phyloP scores from a whole-genome alignment of 140 eudicot species.

The Bidens hawaiensis region DNA sequence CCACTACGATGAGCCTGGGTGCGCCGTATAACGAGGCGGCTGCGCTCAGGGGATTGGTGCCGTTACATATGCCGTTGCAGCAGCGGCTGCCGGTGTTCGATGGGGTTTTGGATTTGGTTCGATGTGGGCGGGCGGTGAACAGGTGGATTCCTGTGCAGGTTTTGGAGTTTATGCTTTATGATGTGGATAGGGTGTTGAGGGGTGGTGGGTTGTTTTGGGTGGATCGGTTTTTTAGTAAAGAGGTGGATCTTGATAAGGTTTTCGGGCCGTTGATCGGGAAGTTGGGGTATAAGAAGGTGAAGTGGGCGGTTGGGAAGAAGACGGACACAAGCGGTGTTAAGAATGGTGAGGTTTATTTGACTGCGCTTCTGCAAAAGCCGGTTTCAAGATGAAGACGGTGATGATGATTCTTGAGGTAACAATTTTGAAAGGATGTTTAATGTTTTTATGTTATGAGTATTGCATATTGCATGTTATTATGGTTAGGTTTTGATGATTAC shows the following conservation, averaged over 20 bases:
- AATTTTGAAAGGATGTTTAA: background rate
- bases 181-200: slow-evolving; percentile 89
- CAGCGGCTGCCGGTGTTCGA: slow-evolving; percentile 89
- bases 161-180: slow-evolving; percentile 80
- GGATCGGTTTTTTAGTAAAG: slow-evolving; percentile 82
- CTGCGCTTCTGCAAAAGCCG: slow-evolving; percentile 95
- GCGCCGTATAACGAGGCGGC: slow-evolving; percentile 79
- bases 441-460: background rate
- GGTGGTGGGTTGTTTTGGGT: slow-evolving; percentile 86
- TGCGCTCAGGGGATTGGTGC: slow-evolving; percentile 74
- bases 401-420: slow-evolving; percentile 27
- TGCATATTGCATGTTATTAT: background rate
- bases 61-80: slow-evolving; percentile 86
- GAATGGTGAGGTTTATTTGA: slow-evolving; percentile 90
- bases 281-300: slow-evolving; percentile 90
- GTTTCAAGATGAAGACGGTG: slow-evolving; percentile 40
- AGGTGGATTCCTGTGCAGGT: slow-evolving; percentile 80
- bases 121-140: slow-evolving; percentile 89
- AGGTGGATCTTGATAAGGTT: slow-evolving; percentile 76
- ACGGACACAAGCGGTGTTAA: slow-evolving; percentile 76
- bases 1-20: slow-evolving; percentile 81
- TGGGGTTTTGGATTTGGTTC: slow-evolving; percentile 86
- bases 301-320: slow-evolving; percentile 89
- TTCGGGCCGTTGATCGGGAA: slow-evolving; percentile 70
- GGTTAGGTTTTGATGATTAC: slow-evolving; percentile 5